Evolutionary conservation across 371 early-diverging fungal species (phyloP), one percentile per base, ranked within the genome.

Genomic region (Saksenaea oblongispora): DNA sequence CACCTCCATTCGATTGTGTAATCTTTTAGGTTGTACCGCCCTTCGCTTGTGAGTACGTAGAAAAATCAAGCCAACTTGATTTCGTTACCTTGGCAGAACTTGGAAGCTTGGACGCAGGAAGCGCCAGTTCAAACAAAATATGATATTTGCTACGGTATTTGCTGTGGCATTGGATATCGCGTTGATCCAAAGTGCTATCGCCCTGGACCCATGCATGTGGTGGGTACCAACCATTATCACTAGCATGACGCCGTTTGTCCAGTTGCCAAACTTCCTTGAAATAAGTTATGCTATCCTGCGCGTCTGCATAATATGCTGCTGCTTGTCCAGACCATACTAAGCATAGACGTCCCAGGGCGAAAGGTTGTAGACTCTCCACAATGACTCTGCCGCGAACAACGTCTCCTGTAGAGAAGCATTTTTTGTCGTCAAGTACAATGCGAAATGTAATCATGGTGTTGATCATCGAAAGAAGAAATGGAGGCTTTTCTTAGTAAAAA

Each of bases 361-460:
- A 39, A n/a, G 39, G 39, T n/a, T 39, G 39, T 11, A n/a, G 3
- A n/a, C 39, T n/a, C n/a, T 39, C n/a, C 26, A 68, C n/a, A n/a
- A 56, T 18, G 1, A 68, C 24, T 17, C 17, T 34, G 0, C 68
- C 68, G 3, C 56, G 18, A 0, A 68, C 35, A 2, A 15, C 54
- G 22, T 68, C 68, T 2, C 61, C 68, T 15, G 55, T 51, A 57
- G 56, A 60, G 22, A 63, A 68, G 18, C 63, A 63, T 14, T 54
- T 68, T 26, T 44, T 41, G 9, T 59, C 57, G 35, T 68, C 61
- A 2, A 68, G 56, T n/a, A 39, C 39, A 39, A 39, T 39, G n/a
- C 39, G 39, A 3, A 39, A 39, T 39, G 39, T 14, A n/a, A 39
- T 39, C 11, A 14, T 39, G 39, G 2, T 39, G 39, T n/a, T 39